Evolutionary conservation across 2,329 filamentous ascomycete species (phyloP), one percentile per base, ranked within the genome.

Genomic region (Aspergillus niger): DNA sequence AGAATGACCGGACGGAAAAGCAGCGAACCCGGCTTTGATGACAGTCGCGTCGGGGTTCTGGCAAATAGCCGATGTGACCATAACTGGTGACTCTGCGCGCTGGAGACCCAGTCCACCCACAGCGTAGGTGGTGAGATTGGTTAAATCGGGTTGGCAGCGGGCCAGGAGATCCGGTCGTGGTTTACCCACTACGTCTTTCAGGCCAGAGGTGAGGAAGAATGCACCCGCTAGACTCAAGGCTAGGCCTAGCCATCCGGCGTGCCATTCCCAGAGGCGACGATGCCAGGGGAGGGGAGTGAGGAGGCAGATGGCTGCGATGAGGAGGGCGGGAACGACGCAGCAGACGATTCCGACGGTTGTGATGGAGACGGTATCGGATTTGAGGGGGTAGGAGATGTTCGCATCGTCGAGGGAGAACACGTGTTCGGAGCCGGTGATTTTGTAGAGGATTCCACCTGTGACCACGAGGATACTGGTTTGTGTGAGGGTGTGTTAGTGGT

Each of bases 261-360:
- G 53, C 36, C 38, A 44, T 41, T 43, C 41, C 53, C 53, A 55
- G 38, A 47, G 39, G 8, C 53, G 53, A 38, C 20, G 53, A 13
- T 8, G 8, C 53, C 53, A 47, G 8, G 53, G 53, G 22, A 13
- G 15, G 36, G 36, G 52, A 7, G 5, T 13, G 17, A 55, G 8
- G 53, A 55, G 53, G 24, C 38, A 43, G 39, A 55, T 32, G 24
- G n/a, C 20, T 26, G 38, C 53, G 32, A 55, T 55, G 24, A 55
- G 53, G 39, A 55, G n/a, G 57, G 53, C 56, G 57, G 53, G 53
- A 8, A 55, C 39, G 15, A 38, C 53, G n/a, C 53, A 55, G 38
- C 17, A 8, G 15, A 44, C 28, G 4, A 55, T 55, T 5, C 53
- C 53, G n/a, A 55, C 53, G 7, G 38, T 55, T 5, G 43, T 20